A percentile compares a stretch with the other conserved stretches of the same genome.
Evolutionary conservation across 2,329 filamentous ascomycete genomes (phyloP).

Genomic region (Aureobasidium leucospermi): DNA sequence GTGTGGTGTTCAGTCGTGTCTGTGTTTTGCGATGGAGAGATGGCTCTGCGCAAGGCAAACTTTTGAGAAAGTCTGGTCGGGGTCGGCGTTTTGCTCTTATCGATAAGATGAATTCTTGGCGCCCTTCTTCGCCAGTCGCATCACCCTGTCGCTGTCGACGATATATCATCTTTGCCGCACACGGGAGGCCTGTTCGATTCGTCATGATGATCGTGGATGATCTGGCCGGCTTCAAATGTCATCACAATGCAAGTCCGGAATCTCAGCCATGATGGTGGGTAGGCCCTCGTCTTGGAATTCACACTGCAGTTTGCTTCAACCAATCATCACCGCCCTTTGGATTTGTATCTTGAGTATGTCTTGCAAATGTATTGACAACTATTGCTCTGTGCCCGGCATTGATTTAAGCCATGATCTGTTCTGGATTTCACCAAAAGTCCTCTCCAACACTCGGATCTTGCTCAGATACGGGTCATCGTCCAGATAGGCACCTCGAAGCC

Average conservation of each 20-base stretch:
- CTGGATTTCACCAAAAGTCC: not conserved
- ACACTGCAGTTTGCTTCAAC: too few species aligned
- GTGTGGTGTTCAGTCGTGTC: not conserved
- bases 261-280: too few species aligned
- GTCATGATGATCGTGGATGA: too few species aligned
- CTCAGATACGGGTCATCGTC: constrained; percentile 54
- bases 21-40: not conserved
- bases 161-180: too few species aligned
- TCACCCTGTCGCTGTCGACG: not conserved
- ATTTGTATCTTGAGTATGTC: too few species aligned
- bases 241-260: too few species aligned
- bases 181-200: too few species aligned
- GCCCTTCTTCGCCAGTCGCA: not conserved
- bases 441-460: constrained; percentile 20
- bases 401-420: not conserved
- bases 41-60: not conserved
- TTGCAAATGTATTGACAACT: too few species aligned
- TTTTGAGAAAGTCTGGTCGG: not conserved
- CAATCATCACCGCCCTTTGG: too few species aligned
- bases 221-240: too few species aligned
- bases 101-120: not conserved
- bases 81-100: not conserved
- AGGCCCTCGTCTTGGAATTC: too few species aligned
- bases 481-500: constrained; percentile 82
- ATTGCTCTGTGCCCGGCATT: not conserved